Evolutionary conservation across 208 protist genomes (phyloP).

Genomic region (Leptomonas seymouri): DNA sequence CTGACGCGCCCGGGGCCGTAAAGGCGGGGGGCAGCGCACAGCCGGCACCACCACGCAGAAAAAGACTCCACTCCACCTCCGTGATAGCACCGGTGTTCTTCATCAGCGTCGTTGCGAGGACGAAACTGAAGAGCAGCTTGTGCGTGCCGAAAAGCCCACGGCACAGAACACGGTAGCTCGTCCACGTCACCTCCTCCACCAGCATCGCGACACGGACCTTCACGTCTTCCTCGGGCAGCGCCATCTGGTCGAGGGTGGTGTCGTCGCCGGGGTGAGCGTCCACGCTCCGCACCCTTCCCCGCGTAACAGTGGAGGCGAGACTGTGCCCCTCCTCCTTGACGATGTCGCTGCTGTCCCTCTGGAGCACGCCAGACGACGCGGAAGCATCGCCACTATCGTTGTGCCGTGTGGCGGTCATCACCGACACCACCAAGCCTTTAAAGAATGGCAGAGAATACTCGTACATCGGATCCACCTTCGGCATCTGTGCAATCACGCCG

Average conservation of each 20-base stretch:
- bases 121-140: constrained; percentile 95
- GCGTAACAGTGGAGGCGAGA: neutral
- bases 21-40: constrained; percentile 34
- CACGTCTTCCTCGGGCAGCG: constrained; percentile 36
- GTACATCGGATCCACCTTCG: constrained; percentile 93
- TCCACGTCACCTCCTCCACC: constrained; percentile 75
- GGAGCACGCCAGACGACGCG: neutral
- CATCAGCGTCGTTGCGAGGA: constrained; percentile 87
- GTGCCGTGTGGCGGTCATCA: constrained; percentile 74
- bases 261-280: neutral
- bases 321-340: neutral
- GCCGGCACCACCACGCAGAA: constrained; percentile 82
- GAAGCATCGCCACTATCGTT: constrained; percentile 14
- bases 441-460: constrained; percentile 93
- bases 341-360: neutral
- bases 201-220: constrained; percentile 72
- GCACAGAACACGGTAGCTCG: constrained; percentile 93
- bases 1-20: constrained; percentile 19
- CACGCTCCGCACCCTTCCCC: neutral
- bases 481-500: constrained; percentile 92
- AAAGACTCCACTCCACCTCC: constrained; percentile 86
- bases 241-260: constrained; percentile 8
- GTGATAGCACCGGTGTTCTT: constrained; percentile 51
- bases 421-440: constrained; percentile 88
- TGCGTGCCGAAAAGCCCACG: constrained; percentile 94